Percentiles rank a stretch among this genome's conserved stretches.
Conservation (phyloP, 306 rosid genomes). For the Morella rubra region DNA sequence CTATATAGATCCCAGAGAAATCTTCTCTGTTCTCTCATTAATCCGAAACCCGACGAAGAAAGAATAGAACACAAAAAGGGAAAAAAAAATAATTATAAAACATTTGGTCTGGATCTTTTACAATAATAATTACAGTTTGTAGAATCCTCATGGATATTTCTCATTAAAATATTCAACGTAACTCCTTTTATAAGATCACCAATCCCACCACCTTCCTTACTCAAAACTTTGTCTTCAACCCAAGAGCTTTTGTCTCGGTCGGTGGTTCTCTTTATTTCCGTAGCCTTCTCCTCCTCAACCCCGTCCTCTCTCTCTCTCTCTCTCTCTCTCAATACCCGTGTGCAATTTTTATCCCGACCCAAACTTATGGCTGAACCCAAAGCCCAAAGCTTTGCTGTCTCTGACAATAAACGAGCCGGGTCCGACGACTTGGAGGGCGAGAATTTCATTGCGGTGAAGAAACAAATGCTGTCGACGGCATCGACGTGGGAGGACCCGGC, state of each 20-base stretch:
- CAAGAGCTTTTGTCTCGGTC: not conserved
- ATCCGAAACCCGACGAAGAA: not conserved
- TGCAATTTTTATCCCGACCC: not conserved
- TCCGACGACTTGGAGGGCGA: conserved; percentile 29
- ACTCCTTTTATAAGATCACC: not conserved
- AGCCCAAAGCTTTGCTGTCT: conserved; percentile 9
- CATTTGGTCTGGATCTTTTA: too few relatives aligned
- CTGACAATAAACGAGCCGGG: conserved; percentile 42
- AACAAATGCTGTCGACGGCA: conserved; percentile 24
- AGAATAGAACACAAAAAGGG: not conserved
- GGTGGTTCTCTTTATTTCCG: not conserved
- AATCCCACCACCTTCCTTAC: not conserved
- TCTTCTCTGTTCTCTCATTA: not conserved
- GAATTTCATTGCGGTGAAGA: conserved; percentile 33
- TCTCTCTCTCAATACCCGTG: not conserved
- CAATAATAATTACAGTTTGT: too few relatives aligned
- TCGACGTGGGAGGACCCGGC: conserved; percentile 51
- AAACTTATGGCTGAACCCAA: conserved; percentile 46
- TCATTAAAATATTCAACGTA: too few relatives aligned
- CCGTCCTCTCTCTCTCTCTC: not conserved
- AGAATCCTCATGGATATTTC: too few relatives aligned
- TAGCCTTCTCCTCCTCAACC: not conserved
- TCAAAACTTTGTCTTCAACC: not conserved
- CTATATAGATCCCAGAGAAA: not conserved
- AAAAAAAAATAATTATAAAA: too few relatives aligned